phyloP scores from a whole-genome alignment of 441 rosid species.

The Adansonia gregorii region DNA sequence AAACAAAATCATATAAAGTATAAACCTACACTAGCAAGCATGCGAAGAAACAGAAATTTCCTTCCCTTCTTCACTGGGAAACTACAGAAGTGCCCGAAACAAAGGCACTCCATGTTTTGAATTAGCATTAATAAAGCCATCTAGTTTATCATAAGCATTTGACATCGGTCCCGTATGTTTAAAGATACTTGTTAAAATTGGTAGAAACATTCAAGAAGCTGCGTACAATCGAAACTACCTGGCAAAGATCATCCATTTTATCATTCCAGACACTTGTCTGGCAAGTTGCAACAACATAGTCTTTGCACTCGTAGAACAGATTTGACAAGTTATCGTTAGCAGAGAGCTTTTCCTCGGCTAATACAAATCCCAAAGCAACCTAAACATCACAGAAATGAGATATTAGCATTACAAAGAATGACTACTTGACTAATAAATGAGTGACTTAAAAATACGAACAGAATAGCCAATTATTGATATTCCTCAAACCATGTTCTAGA shows the following conservation, averaged over 20 bases:
- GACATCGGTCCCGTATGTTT: neutral
- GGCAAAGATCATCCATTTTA: constrained; percentile 81
- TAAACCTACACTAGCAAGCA: neutral
- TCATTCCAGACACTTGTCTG: constrained; percentile 64
- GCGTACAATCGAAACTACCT: constrained; percentile 48
- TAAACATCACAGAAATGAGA: constrained; percentile 39
- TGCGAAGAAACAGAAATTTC: neutral
- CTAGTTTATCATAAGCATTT: neutral
- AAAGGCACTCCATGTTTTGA: constrained; percentile 1
- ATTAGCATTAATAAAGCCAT: neutral
- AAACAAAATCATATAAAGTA: neutral
- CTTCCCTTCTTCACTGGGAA: neutral
- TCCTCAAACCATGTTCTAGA: neutral
- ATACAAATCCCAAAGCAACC: constrained; percentile 72
- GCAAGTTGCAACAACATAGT: constrained; percentile 63
- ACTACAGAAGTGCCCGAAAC: neutral
- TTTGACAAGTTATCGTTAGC: constrained; percentile 60
- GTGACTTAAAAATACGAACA: neutral
- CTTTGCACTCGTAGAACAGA: constrained; percentile 83
- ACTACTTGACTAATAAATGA: constrained; percentile 6
- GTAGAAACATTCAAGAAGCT: neutral
- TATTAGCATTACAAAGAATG: constrained; percentile 31
- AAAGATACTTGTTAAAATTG: neutral
- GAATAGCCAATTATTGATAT: neutral
- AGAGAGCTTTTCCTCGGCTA: constrained; percentile 66